Evolutionary conservation across 176 grass and related monocot species (phyloP), one percentile per base, ranked within the genome.

Genomic region (Bromus sterilis): DNA sequence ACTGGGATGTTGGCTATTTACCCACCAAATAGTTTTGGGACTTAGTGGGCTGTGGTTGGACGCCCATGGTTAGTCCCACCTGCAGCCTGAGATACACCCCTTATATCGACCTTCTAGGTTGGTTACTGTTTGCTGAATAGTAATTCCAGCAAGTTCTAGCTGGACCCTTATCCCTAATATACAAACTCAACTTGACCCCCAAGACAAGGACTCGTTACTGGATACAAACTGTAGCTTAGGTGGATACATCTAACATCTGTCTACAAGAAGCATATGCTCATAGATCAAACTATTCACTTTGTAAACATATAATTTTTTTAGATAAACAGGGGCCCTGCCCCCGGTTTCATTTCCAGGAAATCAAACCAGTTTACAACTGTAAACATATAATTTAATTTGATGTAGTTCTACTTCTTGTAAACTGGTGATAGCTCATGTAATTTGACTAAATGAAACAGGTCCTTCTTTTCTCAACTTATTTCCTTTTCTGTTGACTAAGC

Each of bases 401-500:
- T 60, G 26, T 74, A 69, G 7, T 53, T 29, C 31, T 7, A 33
- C 28, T 80, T 77, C 41, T 82, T 80, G 35, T 32, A 24, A 69
- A 37, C 37, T 71, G 44, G 36, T 64, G 57, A 39, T 72, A 55
- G 9, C 28, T 81, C 18, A 51, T 56, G 24, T 67, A n/a, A 40
- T 70, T 88, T 15, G 53, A 83, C 57, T 82, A 44, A 14, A 55
- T 89, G 57, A 4, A 66, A 35, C 23, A 12, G 20, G 29, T 9
- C 43, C 26, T 18, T 71, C 39, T 78, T 78, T 41, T 74, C 34
- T 61, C 44, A 67, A 74, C 26, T 60, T 70, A 42, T 70, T 82
- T 20, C 61, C 80, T 30, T 70, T 83, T 56, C 26, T 86, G 75
- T n/a, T 84, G 55, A 74, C 55, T 67, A 70, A 61, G 20, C 41